Conservation (phyloP, 2,329 filamentous ascomycete species). For the Aspergillus quadrilineatus region DNA sequence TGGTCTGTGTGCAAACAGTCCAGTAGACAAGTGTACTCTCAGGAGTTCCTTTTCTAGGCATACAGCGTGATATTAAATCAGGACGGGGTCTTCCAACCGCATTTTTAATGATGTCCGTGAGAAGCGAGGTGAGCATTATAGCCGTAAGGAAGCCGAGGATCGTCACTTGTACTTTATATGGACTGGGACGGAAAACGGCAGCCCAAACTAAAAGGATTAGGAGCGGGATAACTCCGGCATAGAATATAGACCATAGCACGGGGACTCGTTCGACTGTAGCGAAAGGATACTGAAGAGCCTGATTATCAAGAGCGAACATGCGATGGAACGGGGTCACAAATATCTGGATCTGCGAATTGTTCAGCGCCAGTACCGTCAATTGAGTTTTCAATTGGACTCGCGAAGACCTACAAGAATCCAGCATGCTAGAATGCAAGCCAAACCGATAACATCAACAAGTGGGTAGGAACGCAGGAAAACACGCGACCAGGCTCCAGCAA, state of each 20-base stretch:
- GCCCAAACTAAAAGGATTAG: conserved; percentile 66
- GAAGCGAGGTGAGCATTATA: conserved; percentile 72
- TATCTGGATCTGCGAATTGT: conserved; percentile 57
- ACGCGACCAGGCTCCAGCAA: conserved; percentile 48
- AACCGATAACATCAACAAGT: conserved; percentile 80
- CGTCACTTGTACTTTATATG: conserved; percentile 82
- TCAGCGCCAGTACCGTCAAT: not conserved
- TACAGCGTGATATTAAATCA: conserved; percentile 84
- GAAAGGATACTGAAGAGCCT: conserved; percentile 81
- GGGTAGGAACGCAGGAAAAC: conserved; percentile 73
- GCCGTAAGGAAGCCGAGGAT: conserved; percentile 77
- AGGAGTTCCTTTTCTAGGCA: conserved; percentile 62
- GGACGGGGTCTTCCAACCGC: conserved; percentile 79
- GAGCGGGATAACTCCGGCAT: conserved; percentile 72
- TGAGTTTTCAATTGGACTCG: not conserved
- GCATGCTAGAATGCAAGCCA: conserved; percentile 65
- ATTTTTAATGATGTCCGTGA: conserved; percentile 92
- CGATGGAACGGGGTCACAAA: conserved; percentile 84
- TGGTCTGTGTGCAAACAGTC: conserved; percentile 50
- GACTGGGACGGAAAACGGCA: conserved; percentile 58
- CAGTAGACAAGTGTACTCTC: conserved; percentile 53
- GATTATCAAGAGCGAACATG: conserved; percentile 87
- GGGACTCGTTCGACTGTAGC: conserved; percentile 80
- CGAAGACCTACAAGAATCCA: conserved; percentile 48
- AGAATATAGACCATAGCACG: conserved; percentile 74